Conservation (phyloP, 1,284 basidiomycete species). For the Thelephora terrestris region DNA sequence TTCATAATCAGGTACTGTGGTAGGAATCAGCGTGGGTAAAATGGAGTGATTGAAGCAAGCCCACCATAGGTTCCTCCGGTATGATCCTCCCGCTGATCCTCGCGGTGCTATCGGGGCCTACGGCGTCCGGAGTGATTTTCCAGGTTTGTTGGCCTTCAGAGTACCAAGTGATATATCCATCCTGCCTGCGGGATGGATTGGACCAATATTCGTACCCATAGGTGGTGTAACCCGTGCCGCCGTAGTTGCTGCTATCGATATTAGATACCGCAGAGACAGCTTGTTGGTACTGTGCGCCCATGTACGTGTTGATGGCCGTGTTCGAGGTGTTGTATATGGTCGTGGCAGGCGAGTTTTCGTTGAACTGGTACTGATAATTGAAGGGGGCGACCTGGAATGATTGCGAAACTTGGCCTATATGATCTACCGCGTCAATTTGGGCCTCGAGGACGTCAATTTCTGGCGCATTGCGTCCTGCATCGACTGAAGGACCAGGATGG, state of each 20-base stretch:
- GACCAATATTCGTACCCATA: conserved; percentile 75
- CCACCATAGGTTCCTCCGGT: conserved; percentile 72
- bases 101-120: conserved; percentile 47
- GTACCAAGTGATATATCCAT: conserved; percentile 72
- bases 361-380: conserved; percentile 56
- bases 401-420: conserved; percentile 61
- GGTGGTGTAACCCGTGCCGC: conserved; percentile 37
- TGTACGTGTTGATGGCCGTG: conserved; percentile 61
- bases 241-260: conserved; percentile 45
- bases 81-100: conserved; percentile 56
- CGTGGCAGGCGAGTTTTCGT: conserved; percentile 41
- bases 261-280: conserved; percentile 59
- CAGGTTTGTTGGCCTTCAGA: conserved; percentile 51
- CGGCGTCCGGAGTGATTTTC: conserved; percentile 49
- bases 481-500: conserved; percentile 51
- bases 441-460: conserved; percentile 65
- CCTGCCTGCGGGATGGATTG: conserved; percentile 45
- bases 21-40: conserved; percentile 3
- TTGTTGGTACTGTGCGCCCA: conserved; percentile 73
- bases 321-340: conserved; percentile 41
- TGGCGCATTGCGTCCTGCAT: conserved; percentile 43
- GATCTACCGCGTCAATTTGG: conserved; percentile 29
- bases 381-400: conserved; percentile 76
- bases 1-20: conserved; percentile 65
- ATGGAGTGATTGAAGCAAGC: conserved; percentile 8